Evolutionary conservation across 1,284 basidiomycete genomes (phyloP), one percentile per base, ranked within the genome.

Genomic region (Anthracocystis setariae): DNA sequence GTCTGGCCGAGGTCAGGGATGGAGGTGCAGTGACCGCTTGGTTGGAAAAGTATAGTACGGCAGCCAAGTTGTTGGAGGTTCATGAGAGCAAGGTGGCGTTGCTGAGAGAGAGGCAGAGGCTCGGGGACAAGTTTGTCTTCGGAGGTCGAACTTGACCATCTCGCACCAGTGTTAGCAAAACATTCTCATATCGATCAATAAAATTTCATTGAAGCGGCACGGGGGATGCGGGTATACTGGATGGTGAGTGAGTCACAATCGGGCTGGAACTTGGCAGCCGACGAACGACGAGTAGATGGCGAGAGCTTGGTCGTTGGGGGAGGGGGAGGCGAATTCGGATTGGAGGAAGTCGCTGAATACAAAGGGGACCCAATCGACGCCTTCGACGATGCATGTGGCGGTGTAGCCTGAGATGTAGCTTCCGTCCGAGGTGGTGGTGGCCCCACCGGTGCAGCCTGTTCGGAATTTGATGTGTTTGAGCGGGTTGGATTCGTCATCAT

Each of bases 51-150:
- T 67, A 52, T 25, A 18, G n/a, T 9, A 47, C 33, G 0, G 69
- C 69, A 3, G 69, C 59, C 1, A 39, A 21, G 0, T 37, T 66
- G 37, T 18, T 72, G 37, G 55, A 66, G 39, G 37, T 51, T 15
- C 69, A 72, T 40, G 63, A 67, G 39, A 39, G 56, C 17, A 66
- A 67, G 39, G 63, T 72, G 3, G 69, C 66, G 38, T 55, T 55
- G 4, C 42, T 72, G 20, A 27, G 46, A n/a, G 48, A 63, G 47
- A 37, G 46, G 20, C 59, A 63, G 55, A n/a, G n/a, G n/a, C n/a
- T n/a, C n/a, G 47, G 44, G 44, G 50, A 60, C 17, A 59, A 58
- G 32, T 59, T 59, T 15, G 52, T 53, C n/a, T n/a, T n/a, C n/a
- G n/a, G n/a, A n/a, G n/a, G n/a, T n/a, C n/a, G n/a, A n/a, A n/a